Evolutionary conservation across 768 basidiomycete genomes (phyloP), one percentile per base, ranked within the genome.

Genomic region (Tephrocybe sp.): DNA sequence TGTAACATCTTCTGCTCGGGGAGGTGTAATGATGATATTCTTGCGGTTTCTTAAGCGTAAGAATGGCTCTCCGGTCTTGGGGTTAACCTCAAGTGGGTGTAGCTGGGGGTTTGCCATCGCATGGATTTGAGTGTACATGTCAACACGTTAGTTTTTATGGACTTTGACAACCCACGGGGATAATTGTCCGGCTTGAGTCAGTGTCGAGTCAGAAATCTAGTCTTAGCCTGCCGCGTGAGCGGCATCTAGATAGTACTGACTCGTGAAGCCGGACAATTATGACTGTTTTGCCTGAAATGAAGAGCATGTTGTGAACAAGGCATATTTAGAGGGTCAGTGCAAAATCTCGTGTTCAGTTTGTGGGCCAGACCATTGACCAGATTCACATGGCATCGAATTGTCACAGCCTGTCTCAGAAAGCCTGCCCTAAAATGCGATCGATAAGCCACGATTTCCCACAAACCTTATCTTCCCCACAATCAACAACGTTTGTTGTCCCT

Each of bases 11-110:
- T 22, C 69, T 62, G 11, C 44, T 33, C 83, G 78, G 15, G 79
- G 79, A 15, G 84, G 77, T 6, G 83, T 86, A 30, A 86, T 52
- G 47, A 86, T 76, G 54, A 85, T 78, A 50, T 79, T 71, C 47
- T 72, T 69, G 31, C 80, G 80, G 29, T 66, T 55, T 49, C 55
- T 59, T 18, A 86, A 70, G 10, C 75, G 77, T 13, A 86, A 70
- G 62, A 79, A 85, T 4, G 66, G 66, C 50, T 74, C 70, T 37
- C 66, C 63, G 16, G 68, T 69, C 36, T 49, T 50, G n/a, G 63
- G 45, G 52, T 72, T 69, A 15, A 68, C 45, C 49, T 72, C 59
- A 1, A 71, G 60, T 11, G 70, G 69, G 40, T 61, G 45, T 12
- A 69, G 54, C 48, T 68, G 67, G n/a, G 57, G 52, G 48, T 63